Percentiles rank a stretch among this genome's conserved stretches.
Evolutionary conservation across 225 moss, liverwort and hornwort genomes (phyloP).

Genomic region (Rhytidiadelphus loreus): DNA sequence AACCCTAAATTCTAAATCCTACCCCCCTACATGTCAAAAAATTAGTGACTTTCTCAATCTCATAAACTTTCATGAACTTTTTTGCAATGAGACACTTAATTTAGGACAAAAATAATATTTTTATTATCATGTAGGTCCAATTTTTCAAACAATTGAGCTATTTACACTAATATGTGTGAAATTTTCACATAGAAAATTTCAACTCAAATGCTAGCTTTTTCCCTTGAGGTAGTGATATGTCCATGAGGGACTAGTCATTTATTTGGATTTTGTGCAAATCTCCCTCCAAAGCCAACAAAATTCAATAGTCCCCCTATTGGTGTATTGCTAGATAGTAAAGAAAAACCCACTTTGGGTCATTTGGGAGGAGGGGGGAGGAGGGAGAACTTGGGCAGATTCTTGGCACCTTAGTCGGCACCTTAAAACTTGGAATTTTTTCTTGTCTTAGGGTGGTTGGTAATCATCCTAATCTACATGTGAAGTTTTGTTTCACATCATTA

Average conservation of each 20-base stretch:
- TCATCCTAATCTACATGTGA: background rate
- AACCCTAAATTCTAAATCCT: background rate
- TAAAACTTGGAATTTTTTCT: no score
- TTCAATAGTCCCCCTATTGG: background rate
- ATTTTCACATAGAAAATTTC: background rate
- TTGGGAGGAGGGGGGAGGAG: no score
- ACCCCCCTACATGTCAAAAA: background rate
- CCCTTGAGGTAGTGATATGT: background rate
- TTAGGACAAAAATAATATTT: background rate
- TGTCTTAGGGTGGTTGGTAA: background rate
- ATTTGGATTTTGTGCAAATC: background rate
- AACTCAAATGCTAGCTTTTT: background rate
- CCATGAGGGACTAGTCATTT: background rate
- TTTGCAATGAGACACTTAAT: background rate
- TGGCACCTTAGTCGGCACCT: no score
- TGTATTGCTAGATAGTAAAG: fast-evolving
- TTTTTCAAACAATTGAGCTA: no score
- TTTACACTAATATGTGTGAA: background rate
- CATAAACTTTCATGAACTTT: background rate
- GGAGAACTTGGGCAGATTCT: no score
- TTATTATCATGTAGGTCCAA: background rate
- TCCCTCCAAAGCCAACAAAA: background rate
- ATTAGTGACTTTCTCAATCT: background rate
- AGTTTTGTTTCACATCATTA: background rate
- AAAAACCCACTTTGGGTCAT: background rate